Conservation (phyloP, 768 basidiomycete species). For the Mycena vulgaris region DNA sequence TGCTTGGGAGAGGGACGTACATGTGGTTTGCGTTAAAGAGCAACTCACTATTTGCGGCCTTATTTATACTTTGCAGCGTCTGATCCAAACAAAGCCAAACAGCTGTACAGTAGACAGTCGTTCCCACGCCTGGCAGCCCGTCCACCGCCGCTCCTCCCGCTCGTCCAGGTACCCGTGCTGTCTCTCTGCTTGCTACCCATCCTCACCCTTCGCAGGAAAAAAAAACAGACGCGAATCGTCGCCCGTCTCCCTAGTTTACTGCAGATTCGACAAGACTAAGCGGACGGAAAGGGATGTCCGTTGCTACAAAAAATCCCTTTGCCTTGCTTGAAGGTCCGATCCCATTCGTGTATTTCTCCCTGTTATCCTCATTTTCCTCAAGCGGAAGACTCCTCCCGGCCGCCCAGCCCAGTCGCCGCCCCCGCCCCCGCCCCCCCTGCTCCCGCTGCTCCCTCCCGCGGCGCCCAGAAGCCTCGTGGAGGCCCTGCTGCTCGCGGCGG, state of each 20-base stretch:
- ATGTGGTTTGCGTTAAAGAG: constrained; percentile 73
- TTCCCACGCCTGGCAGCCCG: background rate
- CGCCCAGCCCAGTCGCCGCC: constrained; percentile 57
- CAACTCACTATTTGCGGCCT: background rate
- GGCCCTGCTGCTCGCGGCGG: constrained; percentile 79
- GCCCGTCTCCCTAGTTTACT: constrained; percentile 26
- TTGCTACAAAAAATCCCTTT: constrained; percentile 91
- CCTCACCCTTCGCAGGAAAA: background rate
- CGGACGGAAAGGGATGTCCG: constrained; percentile 80
- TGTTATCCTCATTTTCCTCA: constrained; percentile 40
- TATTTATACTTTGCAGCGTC: constrained; percentile 40
- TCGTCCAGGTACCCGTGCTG: background rate
- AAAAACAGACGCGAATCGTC: constrained; percentile 29
- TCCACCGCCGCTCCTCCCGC: background rate
- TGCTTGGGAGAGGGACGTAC: constrained; percentile 54
- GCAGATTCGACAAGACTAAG: constrained; percentile 43
- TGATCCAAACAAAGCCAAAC: background rate
- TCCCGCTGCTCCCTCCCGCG: constrained; percentile 54
- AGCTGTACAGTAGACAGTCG: background rate
- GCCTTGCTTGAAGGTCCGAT: constrained; percentile 80
- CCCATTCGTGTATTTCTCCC: constrained; percentile 3
- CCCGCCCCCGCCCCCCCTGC: constrained; percentile 54
- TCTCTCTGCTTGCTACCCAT: background rate
- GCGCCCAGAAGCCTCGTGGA: constrained; percentile 63
- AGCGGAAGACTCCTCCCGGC: constrained; percentile 66